phyloP scores from a whole-genome alignment of 148 eudicot species.

The Rhododendron ovatum region DNA sequence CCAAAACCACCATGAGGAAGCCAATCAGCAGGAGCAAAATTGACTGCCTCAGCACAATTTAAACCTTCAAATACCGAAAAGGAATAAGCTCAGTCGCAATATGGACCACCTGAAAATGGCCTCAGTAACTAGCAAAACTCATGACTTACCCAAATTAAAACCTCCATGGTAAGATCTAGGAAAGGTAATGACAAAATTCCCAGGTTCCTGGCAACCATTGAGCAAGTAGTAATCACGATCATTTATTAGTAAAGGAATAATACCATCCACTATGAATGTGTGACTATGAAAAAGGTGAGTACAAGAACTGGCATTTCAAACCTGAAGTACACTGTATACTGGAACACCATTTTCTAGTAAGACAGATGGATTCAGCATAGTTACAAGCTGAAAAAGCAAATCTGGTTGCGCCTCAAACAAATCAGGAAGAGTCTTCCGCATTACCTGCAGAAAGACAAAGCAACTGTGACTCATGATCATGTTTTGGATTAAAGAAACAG shows the following conservation, averaged over 20 bases:
- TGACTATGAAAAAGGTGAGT: neutral
- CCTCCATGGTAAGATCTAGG: conserved; percentile 99
- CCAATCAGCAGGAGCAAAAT: conserved; percentile 99
- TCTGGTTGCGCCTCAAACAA: conserved; percentile 96
- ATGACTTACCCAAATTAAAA: conserved; percentile 78
- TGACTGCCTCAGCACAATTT: conserved; percentile 99
- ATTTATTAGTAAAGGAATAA: neutral
- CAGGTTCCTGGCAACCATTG: conserved; percentile 74
- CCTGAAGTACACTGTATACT: conserved; percentile 90
- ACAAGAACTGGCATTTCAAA: conserved; percentile 21
- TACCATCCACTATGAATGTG: neutral
- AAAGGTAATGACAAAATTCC: conserved; percentile 96
- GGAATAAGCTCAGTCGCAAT: conserved; percentile 3
- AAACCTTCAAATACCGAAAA: conserved; percentile 49
- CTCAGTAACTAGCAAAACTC: conserved; percentile 1
- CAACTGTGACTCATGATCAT: neutral
- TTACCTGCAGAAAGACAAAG: conserved; percentile 49
- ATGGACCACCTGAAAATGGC: conserved; percentile 8
- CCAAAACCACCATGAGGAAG: conserved; percentile 97
- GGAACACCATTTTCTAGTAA: conserved; percentile 86
- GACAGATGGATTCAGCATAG: conserved; percentile 96
- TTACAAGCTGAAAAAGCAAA: conserved; percentile 95
- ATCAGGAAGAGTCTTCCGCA: conserved; percentile 92
- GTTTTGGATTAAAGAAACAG: neutral
- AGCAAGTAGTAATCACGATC: conserved; percentile 5